Evolutionary conservation across 208 protist genomes (phyloP).

Genomic region (Trypanosoma caninum): DNA sequence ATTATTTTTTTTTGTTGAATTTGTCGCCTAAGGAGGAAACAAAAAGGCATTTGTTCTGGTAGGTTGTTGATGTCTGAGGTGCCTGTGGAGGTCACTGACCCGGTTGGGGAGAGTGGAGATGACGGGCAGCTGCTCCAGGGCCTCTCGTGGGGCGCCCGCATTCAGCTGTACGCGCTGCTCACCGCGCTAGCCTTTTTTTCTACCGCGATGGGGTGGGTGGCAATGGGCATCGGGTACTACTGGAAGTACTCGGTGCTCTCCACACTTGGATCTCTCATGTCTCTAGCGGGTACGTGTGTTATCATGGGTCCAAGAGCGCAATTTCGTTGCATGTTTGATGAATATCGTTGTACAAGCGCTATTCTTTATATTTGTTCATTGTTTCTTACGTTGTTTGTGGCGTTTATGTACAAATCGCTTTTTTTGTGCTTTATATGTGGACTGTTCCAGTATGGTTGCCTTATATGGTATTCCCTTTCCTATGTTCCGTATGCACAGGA

Average conservation of each 20-base stretch:
- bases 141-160: slow-evolving; percentile 71
- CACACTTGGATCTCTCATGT: slow-evolving; percentile 74
- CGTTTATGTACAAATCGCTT: slow-evolving; percentile 52
- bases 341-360: slow-evolving; percentile 63
- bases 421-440: slow-evolving; percentile 67
- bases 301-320: slow-evolving; percentile 85
- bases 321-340: slow-evolving; percentile 88
- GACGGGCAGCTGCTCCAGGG: slow-evolving; percentile 64
- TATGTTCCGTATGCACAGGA: slow-evolving; percentile 89
- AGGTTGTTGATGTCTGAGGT: slow-evolving; percentile 1
- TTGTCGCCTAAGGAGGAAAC: not conserved
- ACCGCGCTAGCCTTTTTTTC: slow-evolving; percentile 73
- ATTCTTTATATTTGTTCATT: slow-evolving; percentile 72
- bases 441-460: slow-evolving; percentile 73
- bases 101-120: slow-evolving; percentile 18
- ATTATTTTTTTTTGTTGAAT: not conserved
- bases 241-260: slow-evolving; percentile 86
- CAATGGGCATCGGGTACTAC: slow-evolving; percentile 65
- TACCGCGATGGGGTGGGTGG: slow-evolving; percentile 80
- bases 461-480: slow-evolving; percentile 90
- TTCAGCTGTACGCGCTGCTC: slow-evolving; percentile 82
- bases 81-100: slow-evolving; percentile 1
- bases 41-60: not conserved
- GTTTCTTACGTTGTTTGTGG: slow-evolving; percentile 65
- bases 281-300: slow-evolving; percentile 72